A percentile compares a stretch with the other conserved stretches of the same genome.
Evolutionary conservation across 352 stramenopile species (phyloP).

Genomic region (Albugo candida): DNA sequence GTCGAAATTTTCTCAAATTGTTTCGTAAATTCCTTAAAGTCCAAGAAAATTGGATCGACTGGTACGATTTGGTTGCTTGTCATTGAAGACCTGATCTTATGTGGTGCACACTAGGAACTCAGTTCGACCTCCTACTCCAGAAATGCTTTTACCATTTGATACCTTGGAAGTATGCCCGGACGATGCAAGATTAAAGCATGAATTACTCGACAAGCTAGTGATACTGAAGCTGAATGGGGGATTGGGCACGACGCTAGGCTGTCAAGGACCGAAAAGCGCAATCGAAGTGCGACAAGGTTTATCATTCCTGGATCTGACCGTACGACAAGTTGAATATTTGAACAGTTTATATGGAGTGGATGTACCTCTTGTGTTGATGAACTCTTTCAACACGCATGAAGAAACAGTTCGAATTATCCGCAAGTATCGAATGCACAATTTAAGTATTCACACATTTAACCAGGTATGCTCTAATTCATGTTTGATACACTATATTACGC

Average conservation of each 20-base stretch:
- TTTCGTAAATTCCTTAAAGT: constrained; percentile 78
- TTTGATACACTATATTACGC: background rate
- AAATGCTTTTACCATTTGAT: constrained; percentile 49
- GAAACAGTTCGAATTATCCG: constrained; percentile 94
- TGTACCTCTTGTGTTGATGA: constrained; percentile 99
- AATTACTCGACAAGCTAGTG: constrained; percentile 90
- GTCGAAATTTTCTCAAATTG: constrained; percentile 78
- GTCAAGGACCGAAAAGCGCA: constrained; percentile 82
- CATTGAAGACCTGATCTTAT: background rate
- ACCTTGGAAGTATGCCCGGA: constrained; percentile 78
- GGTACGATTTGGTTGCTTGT: constrained; percentile 14
- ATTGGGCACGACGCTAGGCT: constrained; percentile 96
- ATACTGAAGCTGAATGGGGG: constrained; percentile 99
- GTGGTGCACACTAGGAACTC: constrained; percentile 22
- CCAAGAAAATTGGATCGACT: constrained; percentile 68
- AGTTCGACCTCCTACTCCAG: constrained; percentile 48
- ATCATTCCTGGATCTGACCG: constrained; percentile 97
- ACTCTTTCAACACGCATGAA: constrained; percentile 98
- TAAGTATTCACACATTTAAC: constrained; percentile 90
- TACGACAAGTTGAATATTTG: constrained; percentile 93
- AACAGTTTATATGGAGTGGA: constrained; percentile 86
- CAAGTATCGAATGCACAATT: constrained; percentile 94
- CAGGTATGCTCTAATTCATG: constrained; percentile 13
- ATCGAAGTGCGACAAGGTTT: constrained; percentile 87
- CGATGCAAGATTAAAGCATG: constrained; percentile 83